Base-by-base conservation (phyloP, 1,139 yeast species). In the Magnusiomyces clavatus region DNA sequence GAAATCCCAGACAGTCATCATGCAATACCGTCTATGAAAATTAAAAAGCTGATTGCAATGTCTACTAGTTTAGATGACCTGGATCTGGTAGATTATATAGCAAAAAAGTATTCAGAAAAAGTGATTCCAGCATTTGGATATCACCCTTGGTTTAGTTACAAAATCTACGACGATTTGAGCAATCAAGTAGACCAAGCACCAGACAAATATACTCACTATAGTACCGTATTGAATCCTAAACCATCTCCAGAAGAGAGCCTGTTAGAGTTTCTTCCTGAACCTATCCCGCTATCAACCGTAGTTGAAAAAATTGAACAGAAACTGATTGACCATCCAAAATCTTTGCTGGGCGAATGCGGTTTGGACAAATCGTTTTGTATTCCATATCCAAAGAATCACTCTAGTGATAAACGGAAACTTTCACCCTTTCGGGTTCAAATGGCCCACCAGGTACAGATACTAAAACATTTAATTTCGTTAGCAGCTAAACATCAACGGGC, bases 141-240 rank as follows among this genome's bases (percentile, higher is more conserved):
- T 3, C 97, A 92, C 65, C 97, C 97, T 0, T 90, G 97, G 97
- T 88, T 78, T 62, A 69, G 81, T 1, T 95, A 90, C 66, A 60
- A 83, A 35, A 82, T 81, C 57, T 70, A 78, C 10, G 58, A 67
- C 6, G 65, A 60, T 0, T 62, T 35, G 4, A 12, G 58, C 1
- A 54, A 43, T 2, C 43, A 50, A 11, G 36, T 37, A 17, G 51
- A 46, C 12, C 38, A 24, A 11, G 51, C 44, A 16, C 55, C 39
- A 54, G 56, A 24, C 51, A 73, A 61, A 62, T 19, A 48, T 14
- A 66, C 59, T 4, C 97, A 89, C 66, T 92, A 89, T 63, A 50
- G 56, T 2, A 34, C 57, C 0, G 79, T 87, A 0, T 65, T 84
- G 48, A 52, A 55, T 6, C 80, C 82, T n/a, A 56, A 55, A 20